Base-by-base conservation (phyloP, 2,329 filamentous ascomycete species). In the Aspergillus flavus region DNA sequence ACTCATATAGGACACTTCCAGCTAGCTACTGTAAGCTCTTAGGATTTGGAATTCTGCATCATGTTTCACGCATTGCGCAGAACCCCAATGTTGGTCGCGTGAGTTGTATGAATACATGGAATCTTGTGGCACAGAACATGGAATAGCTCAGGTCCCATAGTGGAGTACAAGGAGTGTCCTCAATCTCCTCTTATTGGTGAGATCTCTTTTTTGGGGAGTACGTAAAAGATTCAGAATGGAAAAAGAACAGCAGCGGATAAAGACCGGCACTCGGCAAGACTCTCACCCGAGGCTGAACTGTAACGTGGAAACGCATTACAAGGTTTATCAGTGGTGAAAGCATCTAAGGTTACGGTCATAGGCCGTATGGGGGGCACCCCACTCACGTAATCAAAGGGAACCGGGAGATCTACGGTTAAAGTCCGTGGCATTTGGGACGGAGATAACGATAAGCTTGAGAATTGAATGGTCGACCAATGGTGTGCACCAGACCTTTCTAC, bases 361-460 rank as follows among this genome's bases (percentile, higher is more conserved):
- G 12, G 4, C 3, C 11, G 36, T 12, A 39, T 57, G 43, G n/a
- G 3, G 16, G 11, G 21, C n/a, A 26, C 12, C 12, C n/a, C 12
- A 52, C 52, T 36, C 41, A 52, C 45, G 45, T 59, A 45, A 59
- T 16, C n/a, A 10, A n/a, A 19, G 57, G 57, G 46, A 21, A 21
- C 48, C 55, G 55, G 60, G 60, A 55, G 60, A 62, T 62, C 60
- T 50, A 55, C 60, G n/a, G 39, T 34, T 48, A 59, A 41, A 45
- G 48, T 48, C 41, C 41, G 12, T 50, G 9, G 26, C n/a, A 48
- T 32, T 41, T 34, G 21, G 34, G 4, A 48, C 23, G 45, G 45
- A 30, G 46, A 50, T 50, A 50, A 50, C 23, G 46, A 50, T 50
- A 50, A 50, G 46, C 45, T 48, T 19, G 12, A 50, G 14, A 11